Evolutionary conservation across 2,329 filamentous ascomycete genomes (phyloP).

Genomic region (Aspergillus aculeatus): DNA sequence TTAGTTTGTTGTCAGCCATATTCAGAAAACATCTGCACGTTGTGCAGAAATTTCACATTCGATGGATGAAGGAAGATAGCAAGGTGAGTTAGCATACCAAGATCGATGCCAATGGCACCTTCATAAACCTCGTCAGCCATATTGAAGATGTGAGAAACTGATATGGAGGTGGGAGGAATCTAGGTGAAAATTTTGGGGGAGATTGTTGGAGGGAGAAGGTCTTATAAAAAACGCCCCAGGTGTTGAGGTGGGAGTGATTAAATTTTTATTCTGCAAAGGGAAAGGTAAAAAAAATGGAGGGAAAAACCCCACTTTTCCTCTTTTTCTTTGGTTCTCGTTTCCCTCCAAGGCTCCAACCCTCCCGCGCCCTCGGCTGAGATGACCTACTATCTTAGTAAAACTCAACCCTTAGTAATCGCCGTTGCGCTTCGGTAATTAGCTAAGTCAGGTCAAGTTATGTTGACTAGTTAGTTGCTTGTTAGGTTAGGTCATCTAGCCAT

Average conservation of each 20-base stretch:
- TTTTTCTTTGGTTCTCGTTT: slow-evolving; percentile 13
- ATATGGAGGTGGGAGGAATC: slow-evolving; percentile 12
- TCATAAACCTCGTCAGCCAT: slow-evolving; percentile 99
- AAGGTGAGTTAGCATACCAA: slow-evolving; percentile 65
- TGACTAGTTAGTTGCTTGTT: too few relatives aligned
- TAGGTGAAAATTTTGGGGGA: slow-evolving; percentile 8
- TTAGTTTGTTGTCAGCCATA: slow-evolving; percentile 43
- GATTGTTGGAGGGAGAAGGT: slow-evolving; percentile 15
- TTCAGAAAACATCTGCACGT: background rate
- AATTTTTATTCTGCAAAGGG: slow-evolving; percentile 12
- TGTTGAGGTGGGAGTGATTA: slow-evolving; percentile 24
- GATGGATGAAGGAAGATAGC: slow-evolving; percentile 5
- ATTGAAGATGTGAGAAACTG: slow-evolving; percentile 28
- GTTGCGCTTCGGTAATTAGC: too few relatives aligned
- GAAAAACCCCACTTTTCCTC: slow-evolving; percentile 21
- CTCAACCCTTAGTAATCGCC: too few relatives aligned
- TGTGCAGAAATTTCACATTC: background rate
- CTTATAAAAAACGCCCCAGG: slow-evolving; percentile 22
- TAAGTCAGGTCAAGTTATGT: too few relatives aligned
- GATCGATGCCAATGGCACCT: slow-evolving; percentile 99
- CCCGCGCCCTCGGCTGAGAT: background rate
- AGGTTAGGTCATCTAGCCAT: too few relatives aligned
- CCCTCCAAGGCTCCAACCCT: background rate
- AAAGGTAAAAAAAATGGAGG: slow-evolving; percentile 11
- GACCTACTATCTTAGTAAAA: too few relatives aligned